Base-by-base conservation (phyloP, 2,329 filamentous ascomycete genomes). In the Annulohypoxylon truncatum region DNA sequence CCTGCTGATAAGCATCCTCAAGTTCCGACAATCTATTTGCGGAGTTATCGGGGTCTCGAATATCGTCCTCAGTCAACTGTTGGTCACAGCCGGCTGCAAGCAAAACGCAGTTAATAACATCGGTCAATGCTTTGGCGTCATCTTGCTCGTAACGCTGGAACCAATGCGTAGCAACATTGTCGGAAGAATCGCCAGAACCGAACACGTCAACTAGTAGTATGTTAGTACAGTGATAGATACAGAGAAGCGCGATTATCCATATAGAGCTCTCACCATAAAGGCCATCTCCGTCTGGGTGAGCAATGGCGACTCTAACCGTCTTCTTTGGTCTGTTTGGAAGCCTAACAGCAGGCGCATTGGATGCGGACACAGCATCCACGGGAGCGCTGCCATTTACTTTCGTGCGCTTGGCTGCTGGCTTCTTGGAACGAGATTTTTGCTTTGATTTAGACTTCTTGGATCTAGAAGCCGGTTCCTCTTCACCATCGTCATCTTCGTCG, bases 11-110 rank as follows among this genome's bases (percentile, higher is more conserved):
- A 67, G 94, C 89, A 67, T 92, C 90, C 78, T 97, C 93, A n/a
- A 99, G 84, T 73, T 98, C 94, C 20, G 86, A 84, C 47, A 99
- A 82, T 75, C 89, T 90, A 74, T 89, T 90, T 15, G 92, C 88
- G 50, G 91, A 92, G 75, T 96, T 94, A 77, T 99, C 96, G 6
- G 93, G 89, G 76, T 99, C 95, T 70, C 90, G 89, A 69, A 97
- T 92, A 77, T 98, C 94, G 76, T 96, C 90, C 38, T 88, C 86
- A 8, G 90, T 91, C 58, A 99, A 88, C 71, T 91, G 87, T 57
- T 92, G 84, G 58, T 93, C 88, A 77, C 94, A 97, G 28, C 96
- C 96, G 15, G 94, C 89, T 67, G 92, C 87, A 73, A 87, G 85
- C 35, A 92, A 79, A 33, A 91, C 85, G 70, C 89, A 90, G 78